Evolutionary conservation across 441 rosid genomes (phyloP), one percentile per base, ranked within the genome.

Genomic region (Arabidopsis hybrid): DNA sequence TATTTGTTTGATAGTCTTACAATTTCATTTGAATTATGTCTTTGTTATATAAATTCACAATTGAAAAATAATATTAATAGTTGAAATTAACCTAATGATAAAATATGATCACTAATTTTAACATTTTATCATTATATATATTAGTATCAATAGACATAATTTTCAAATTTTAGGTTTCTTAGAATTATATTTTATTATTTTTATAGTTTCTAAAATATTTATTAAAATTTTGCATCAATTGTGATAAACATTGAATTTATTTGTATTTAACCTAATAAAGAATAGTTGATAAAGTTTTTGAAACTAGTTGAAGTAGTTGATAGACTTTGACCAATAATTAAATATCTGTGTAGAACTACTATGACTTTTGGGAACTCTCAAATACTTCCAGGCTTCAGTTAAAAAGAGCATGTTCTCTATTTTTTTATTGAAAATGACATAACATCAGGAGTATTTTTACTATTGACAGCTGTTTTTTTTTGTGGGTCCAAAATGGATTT

Each of bases 361-460:
- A 8, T n/a, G 12, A 49, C 53, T 0, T 16, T 49, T 47, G 9
- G 29, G 4, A 26, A 26, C 29, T 26, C 29, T 26, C 29, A 26
- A 26, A 26, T 26, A 26, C 29, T 26, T 26, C 29, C 29, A 26
- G 29, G 29, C 29, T 26, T 26, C 29, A 26, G 29, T 26, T 26
- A 39, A 61, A 60, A 60, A 21, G 11, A 18, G 18, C 7, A 60
- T 71, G 60, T 71, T 47, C 10, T 29, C 0, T 26, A 4, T 21
- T 14, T 6, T n/a, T 21, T 8, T 11, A 1, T 17, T 50, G 39
- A 26, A 60, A 51, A 62, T 8, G 45, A 71, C 7, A 72, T 26
- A 45, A 57, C 18, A 57, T 58, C 66, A 38, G 11, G 43, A 38
- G 43, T 58, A 58, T 65, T 8, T 47, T 16, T 14, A 56, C 50